Evolutionary conservation across 164 flowering plant genomes (phyloP).

Genomic region (Annona squamosa): DNA sequence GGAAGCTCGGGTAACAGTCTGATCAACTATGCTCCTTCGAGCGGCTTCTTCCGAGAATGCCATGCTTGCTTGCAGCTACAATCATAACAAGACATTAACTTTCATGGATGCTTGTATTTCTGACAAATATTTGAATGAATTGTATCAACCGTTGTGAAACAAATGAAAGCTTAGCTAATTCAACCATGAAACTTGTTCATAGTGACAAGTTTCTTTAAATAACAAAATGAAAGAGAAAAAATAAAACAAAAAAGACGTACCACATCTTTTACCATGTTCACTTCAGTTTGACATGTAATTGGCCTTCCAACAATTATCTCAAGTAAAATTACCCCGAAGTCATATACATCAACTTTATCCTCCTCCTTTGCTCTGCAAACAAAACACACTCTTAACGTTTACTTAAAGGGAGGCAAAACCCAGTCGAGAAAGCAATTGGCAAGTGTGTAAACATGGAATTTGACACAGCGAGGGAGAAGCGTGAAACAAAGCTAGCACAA

Average conservation of each 20-base stretch:
- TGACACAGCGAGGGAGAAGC: too few relatives aligned
- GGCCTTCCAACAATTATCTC: constrained; percentile 65
- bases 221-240: neutral
- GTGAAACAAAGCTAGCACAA: too few relatives aligned
- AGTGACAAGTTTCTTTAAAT: neutral
- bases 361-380: constrained; percentile 38
- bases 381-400: neutral
- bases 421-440: too few relatives aligned
- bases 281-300: constrained; percentile 39
- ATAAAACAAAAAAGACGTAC: constrained; percentile 23
- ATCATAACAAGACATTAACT: neutral
- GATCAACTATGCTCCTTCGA: constrained; percentile 49
- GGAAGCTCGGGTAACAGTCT: constrained; percentile 28
- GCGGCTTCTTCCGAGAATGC: constrained; percentile 35
- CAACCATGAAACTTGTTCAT: too few relatives aligned
- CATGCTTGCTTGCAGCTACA: constrained; percentile 44
- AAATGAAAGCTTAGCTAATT: too few relatives aligned
- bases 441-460: too few relatives aligned
- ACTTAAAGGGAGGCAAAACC: too few relatives aligned
- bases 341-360: constrained; percentile 58
- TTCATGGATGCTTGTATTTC: neutral
- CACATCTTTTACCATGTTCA: constrained; percentile 39
- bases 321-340: constrained; percentile 76
- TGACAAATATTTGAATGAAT: neutral
- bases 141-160: too few relatives aligned